These are phyloP conservation scores for Penicillium turbatum DNA, from an alignment of 495 filamentous ascomycete species.

Conservation along the genomic window DNA sequence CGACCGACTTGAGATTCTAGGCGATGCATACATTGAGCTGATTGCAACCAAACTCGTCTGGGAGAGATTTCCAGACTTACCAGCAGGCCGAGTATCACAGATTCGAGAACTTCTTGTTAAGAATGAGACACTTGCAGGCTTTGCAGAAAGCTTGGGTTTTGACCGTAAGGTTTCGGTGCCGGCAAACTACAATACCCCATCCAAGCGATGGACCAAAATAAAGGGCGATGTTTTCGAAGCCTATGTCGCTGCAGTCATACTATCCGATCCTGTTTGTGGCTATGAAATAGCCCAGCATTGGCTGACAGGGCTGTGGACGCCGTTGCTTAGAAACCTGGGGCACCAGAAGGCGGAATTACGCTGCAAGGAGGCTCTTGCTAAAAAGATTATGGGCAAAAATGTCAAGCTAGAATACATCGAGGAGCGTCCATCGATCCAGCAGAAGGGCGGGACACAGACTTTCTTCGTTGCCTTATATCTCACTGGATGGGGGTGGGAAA, in stretches of 20 bases:
- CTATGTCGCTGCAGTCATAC: constrained; percentile 72
- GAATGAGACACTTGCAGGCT: constrained; percentile 69
- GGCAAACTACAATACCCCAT: constrained; percentile 31
- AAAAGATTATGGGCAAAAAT: constrained; percentile 52
- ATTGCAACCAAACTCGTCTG: constrained; percentile 62
- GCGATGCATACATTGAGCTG: constrained; percentile 70
- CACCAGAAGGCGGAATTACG: constrained; percentile 36
- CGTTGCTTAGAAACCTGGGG: constrained; percentile 31
- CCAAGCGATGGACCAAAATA: constrained; percentile 60
- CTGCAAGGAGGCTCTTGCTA: constrained; percentile 53
- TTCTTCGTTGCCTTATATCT: constrained; percentile 70
- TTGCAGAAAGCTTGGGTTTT: constrained; percentile 62
- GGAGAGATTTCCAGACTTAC: constrained; percentile 54
- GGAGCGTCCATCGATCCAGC: constrained; percentile 46
- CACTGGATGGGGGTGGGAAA: constrained; percentile 66
- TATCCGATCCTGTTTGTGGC: constrained; percentile 58
- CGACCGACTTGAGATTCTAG: constrained; percentile 70
- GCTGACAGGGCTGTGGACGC: constrained; percentile 66
- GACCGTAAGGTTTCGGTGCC: constrained; percentile 55
- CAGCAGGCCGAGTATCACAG: constrained; percentile 58
- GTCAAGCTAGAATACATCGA: constrained; percentile 65
- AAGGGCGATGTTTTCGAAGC: constrained; percentile 85
- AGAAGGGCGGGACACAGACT: constrained; percentile 53
- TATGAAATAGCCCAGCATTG: constrained; percentile 57
- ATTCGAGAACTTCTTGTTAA: constrained; percentile 68